These are phyloP conservation scores for Gomphus bonarii DNA, from an alignment of 1,284 basidiomycete genomes.

Conservation along the genomic window DNA sequence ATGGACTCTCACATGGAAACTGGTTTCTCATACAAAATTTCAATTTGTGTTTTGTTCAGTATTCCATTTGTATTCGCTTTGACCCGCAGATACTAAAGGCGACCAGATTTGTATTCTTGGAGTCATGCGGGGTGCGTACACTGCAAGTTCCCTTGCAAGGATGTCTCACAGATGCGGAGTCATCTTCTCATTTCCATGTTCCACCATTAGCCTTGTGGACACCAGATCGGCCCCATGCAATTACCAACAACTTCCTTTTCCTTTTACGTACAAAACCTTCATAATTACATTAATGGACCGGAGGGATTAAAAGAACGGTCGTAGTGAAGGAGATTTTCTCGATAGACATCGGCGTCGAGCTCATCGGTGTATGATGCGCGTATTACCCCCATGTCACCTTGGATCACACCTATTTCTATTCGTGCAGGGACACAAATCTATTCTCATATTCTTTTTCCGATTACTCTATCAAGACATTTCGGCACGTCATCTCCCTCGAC, in stretches of 20 bases:
- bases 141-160: conserved; percentile 41
- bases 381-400: neutral
- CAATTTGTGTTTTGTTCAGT: conserved; percentile 19
- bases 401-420: neutral
- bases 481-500: conserved; percentile 46
- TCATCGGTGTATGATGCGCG: conserved; percentile 48
- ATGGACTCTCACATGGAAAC: conserved; percentile 44
- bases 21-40: conserved; percentile 57
- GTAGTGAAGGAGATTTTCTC: conserved; percentile 59
- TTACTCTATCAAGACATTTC: conserved; percentile 36
- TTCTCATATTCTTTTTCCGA: conserved; percentile 42
- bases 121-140: conserved; percentile 46
- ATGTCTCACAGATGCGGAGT: conserved; percentile 33
- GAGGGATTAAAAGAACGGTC: conserved; percentile 41
- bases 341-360: conserved; percentile 45
- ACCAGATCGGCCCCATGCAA: conserved; percentile 32
- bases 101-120: conserved; percentile 39
- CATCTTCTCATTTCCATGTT: too few species aligned
- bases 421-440: conserved; percentile 40
- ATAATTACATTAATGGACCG: conserved; percentile 36
- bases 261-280: conserved; percentile 65
- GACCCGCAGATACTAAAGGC: conserved; percentile 23
- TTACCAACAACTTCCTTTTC: conserved; percentile 50
- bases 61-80: neutral
- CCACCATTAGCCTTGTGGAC: neutral